These are phyloP conservation scores for Corchorus olitorius DNA, from an alignment of 345 rosid genomes.

Conservation along the genomic window DNA sequence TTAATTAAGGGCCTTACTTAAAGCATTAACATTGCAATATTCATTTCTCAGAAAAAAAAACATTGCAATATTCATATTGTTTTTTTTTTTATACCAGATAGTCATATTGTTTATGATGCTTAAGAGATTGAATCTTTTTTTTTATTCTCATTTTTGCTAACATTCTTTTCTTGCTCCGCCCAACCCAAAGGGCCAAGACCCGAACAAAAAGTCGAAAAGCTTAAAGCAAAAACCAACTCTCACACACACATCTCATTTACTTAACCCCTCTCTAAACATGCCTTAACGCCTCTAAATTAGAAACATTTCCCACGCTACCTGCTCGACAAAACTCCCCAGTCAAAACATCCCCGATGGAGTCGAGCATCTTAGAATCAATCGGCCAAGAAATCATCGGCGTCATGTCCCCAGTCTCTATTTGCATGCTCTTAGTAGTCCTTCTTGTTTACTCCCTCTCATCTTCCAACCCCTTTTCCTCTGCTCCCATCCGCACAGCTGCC, in stretches of 20 bases:
- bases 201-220: not conserved
- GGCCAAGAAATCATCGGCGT: conserved; percentile 94
- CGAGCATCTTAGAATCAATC: conserved; percentile 68
- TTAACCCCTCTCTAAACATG: not conserved
- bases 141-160: not conserved
- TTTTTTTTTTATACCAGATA: no score
- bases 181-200: not conserved
- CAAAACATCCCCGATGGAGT: conserved; percentile 44
- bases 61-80: no score
- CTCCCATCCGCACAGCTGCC: conserved; percentile 89
- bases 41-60: no score
- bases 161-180: not conserved
- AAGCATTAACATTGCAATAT: no score
- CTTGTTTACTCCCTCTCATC: conserved; percentile 84
- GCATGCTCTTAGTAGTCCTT: conserved; percentile 93
- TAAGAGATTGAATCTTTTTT: no score
- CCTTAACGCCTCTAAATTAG: not conserved
- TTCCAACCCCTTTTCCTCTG: conserved; percentile 47
- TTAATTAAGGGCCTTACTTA: no score
- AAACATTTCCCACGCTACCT: not conserved
- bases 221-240: not conserved
- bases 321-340: conserved; percentile 24
- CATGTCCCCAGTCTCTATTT: conserved; percentile 93
- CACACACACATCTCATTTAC: not conserved
- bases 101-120: no score